phyloP scores from a whole-genome alignment of 1,284 basidiomycete species.

The Cutaneotrichosporon arboriforme region DNA sequence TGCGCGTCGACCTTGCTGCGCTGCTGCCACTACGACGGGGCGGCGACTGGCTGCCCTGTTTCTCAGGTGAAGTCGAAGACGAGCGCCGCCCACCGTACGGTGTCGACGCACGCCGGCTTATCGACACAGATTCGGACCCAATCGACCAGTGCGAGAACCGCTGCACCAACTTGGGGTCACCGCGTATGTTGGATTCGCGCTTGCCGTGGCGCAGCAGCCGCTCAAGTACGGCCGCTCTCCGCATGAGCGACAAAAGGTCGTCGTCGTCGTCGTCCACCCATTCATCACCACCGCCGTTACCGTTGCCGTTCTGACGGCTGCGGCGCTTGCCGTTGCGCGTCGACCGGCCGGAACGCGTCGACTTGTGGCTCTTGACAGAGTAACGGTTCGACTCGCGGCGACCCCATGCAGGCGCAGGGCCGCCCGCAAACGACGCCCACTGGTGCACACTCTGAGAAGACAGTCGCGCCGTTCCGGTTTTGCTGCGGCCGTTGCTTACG shows the following conservation, averaged over 20 bases:
- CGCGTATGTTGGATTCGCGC: conserved; percentile 19
- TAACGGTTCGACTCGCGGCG: conserved; percentile 9
- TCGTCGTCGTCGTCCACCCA: conserved; percentile 24
- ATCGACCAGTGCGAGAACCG: conserved; percentile 8
- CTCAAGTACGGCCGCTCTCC: conserved; percentile 37
- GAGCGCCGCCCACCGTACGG: neutral
- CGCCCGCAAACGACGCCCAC: conserved; percentile 12
- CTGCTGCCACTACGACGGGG: neutral
- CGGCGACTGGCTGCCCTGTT: neutral
- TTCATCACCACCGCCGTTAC: conserved; percentile 3
- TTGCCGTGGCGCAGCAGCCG: conserved; percentile 34
- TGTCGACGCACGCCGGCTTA: conserved; percentile 1
- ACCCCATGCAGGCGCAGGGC: conserved; percentile 17
- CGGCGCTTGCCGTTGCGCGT: conserved; percentile 5
- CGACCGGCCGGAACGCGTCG: conserved; percentile 3
- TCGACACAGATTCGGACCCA: conserved; percentile 1
- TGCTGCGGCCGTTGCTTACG: neutral
- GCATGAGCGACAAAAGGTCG: conserved; percentile 30
- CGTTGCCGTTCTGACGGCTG: neutral
- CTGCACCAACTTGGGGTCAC: neutral
- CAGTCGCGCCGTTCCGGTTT: neutral
- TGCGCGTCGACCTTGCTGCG: neutral
- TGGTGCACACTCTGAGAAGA: neutral
- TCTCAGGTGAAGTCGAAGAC: neutral
- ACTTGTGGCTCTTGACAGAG: conserved; percentile 4